Base-by-base conservation (phyloP, 140 eudicot genomes). In the Ambrosia hybrid region DNA sequence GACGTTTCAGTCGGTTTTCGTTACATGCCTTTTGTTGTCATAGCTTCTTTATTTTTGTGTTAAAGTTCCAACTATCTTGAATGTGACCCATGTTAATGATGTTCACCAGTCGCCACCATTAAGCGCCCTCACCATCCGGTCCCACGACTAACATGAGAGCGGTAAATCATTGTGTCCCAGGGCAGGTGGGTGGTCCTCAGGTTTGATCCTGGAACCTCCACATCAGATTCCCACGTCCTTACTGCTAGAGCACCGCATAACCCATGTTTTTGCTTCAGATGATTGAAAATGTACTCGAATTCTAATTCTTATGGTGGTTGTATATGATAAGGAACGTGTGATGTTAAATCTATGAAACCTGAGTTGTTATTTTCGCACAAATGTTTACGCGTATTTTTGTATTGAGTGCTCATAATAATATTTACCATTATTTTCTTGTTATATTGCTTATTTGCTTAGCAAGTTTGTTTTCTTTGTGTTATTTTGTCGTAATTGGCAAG, bases 381-480 rank as follows among this genome's bases (percentile, higher is more conserved):
- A 48, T 1, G 3, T 33, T 37, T 37, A 48, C 5, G 1, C 4
- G 1, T 49, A 45, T 46, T 72, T 71, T 72, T 26, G 37, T 72
- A 61, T 48, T 15, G 21, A 48, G 61, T 26, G 36, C 3, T 60
- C 4, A 10, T 60, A 5, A 49, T 37, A 10, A 9, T 72, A 45
- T 38, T 51, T 43, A 43, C 2, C 14, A 4, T 52, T 11, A 9
- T 56, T 21, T 21, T 21, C 26, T 21, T 21, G 26, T n/a, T n/a
- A n/a, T 1, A 21, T 21, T 21, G 1, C 17, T 45, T 58, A 30
- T 63, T 49, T 55, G 6, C 49, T 7, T 65, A 39, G 33, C 46
- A 73, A 63, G 70, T 61, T 61, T 73, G 39, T 48, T 61, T 34
- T 45, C 38, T 33, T 48, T 9, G 37, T 34, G 46, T 34, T 60